phyloP scores from a whole-genome alignment of 2,329 filamentous ascomycete genomes.

The Talaromyces funiculosus region DNA sequence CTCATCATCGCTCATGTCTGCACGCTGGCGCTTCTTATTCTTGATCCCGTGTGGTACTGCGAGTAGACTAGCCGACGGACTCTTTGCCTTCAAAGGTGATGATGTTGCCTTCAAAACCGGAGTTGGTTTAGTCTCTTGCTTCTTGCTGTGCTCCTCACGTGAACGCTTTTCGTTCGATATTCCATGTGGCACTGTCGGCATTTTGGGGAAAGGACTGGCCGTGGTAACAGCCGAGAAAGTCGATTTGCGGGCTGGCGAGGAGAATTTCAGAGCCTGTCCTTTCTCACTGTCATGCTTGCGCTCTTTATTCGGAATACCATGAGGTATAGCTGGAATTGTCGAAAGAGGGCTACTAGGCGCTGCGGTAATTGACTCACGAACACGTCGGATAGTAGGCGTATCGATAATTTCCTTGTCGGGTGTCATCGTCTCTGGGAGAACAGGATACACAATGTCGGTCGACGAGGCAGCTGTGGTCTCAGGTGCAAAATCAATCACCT shows the following conservation, averaged over 20 bases:
- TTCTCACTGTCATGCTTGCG: conserved; percentile 20
- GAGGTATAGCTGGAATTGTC: conserved; percentile 31
- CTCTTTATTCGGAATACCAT: conserved; percentile 33
- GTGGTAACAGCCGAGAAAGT: background rate
- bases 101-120: conserved; percentile 21
- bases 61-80: conserved; percentile 23
- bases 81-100: conserved; percentile 13
- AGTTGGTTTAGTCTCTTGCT: conserved; percentile 13
- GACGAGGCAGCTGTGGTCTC: conserved; percentile 18
- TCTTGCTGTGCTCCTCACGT: conserved; percentile 15
- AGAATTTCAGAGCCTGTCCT: background rate
- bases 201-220: conserved; percentile 21
- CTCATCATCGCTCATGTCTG: conserved; percentile 10
- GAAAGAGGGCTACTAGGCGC: conserved; percentile 19
- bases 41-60: conserved; percentile 34
- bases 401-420: conserved; percentile 25
- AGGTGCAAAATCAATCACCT: conserved; percentile 35
- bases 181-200: conserved; percentile 34
- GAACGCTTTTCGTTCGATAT: conserved; percentile 31
- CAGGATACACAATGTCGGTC: conserved; percentile 33
- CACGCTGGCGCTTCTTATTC: conserved; percentile 25
- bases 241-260: background rate
- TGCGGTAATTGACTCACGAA: conserved; percentile 29
- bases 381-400: conserved; percentile 37
- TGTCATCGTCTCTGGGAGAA: conserved; percentile 32